phyloP scores from a whole-genome alignment of 2,329 filamentous ascomycete species.

The Colletotrichum tanaceti region DNA sequence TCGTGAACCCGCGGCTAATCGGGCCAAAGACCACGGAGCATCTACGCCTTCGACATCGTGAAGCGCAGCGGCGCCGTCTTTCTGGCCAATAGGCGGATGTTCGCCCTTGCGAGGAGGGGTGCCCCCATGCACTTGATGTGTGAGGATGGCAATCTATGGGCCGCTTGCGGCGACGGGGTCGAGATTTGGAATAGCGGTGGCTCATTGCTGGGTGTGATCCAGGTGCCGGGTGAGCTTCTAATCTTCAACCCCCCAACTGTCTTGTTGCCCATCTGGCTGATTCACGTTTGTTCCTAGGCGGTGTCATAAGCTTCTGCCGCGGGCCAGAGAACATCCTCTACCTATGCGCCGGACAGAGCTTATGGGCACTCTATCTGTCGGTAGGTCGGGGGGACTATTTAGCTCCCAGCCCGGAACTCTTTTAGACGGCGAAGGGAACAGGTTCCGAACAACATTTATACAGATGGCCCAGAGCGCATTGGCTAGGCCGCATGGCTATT shows the following conservation, averaged over 20 bases:
- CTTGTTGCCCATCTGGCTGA: not conserved
- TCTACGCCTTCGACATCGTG: conserved; percentile 63
- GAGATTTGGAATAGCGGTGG: conserved; percentile 61
- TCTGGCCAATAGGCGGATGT: conserved; percentile 62
- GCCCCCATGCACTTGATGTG: conserved; percentile 58
- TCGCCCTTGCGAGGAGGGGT: conserved; percentile 61
- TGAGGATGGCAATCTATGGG: conserved; percentile 60
- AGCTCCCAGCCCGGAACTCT: not conserved
- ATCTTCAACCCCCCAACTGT: not conserved
- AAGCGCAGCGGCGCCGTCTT: conserved; percentile 52
- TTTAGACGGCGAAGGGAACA: not conserved
- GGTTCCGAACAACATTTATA: too few relatives aligned
- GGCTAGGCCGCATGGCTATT: too few relatives aligned
- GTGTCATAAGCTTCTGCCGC: conserved; percentile 59
- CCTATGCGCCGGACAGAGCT: conserved; percentile 58
- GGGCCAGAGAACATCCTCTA: conserved; percentile 57
- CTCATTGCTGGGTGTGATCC: conserved; percentile 56
- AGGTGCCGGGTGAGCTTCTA: conserved; percentile 48
- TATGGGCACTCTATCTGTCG: conserved; percentile 56
- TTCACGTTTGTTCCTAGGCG: conserved; percentile 44
- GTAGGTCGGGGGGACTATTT: too few relatives aligned
- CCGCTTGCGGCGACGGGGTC: conserved; percentile 61
- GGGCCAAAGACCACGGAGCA: conserved; percentile 48
- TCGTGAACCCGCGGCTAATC: not conserved
- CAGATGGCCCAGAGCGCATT: too few relatives aligned